Evolutionary conservation across 768 basidiomycete genomes (phyloP), one percentile per base, ranked within the genome.

Genomic region (Termitomyces sp.): DNA sequence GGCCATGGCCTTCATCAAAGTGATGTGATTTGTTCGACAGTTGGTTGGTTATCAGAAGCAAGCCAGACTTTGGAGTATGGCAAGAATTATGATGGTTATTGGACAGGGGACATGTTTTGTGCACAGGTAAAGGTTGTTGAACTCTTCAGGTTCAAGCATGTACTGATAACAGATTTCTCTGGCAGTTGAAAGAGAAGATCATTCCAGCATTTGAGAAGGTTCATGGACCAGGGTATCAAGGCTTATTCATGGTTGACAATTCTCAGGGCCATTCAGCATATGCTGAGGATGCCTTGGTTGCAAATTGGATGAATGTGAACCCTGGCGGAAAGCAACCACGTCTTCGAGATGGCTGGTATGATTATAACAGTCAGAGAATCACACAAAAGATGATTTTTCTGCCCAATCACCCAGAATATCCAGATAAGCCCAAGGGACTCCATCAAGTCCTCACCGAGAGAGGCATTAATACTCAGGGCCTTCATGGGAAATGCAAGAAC

Each of bases 11-110:
- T n/a, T n/a, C n/a, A n/a, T n/a, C n/a, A n/a, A n/a, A n/a, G n/a
- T n/a, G n/a, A n/a, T n/a, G n/a, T n/a, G 7, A 72, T 77, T n/a
- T 70, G 71, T 52, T 72, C 66, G 50, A 71, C 67, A n/a, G 48
- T 68, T 56, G 73, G 74, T 1, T 67, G 65, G 56, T 43, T 75
- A 18, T 14, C 32, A 1, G 69, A 69, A 6, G 72, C 69, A 12
- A 61, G 67, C 10, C 65, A 73, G 47, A 61, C 55, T 5, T 52
- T 73, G 8, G 70, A 76, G n/a, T n/a, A n/a, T n/a, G n/a, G n/a
- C n/a, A n/a, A n/a, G n/a, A n/a, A n/a, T n/a, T n/a, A n/a, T n/a
- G n/a, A n/a, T n/a, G n/a, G n/a, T n/a, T n/a, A n/a, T n/a, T n/a
- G n/a, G n/a, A n/a, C n/a, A n/a, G n/a, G n/a, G n/a, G n/a, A n/a